phyloP scores from a whole-genome alignment of 805 yeast genomes.

The Metschnikowia borealis region DNA sequence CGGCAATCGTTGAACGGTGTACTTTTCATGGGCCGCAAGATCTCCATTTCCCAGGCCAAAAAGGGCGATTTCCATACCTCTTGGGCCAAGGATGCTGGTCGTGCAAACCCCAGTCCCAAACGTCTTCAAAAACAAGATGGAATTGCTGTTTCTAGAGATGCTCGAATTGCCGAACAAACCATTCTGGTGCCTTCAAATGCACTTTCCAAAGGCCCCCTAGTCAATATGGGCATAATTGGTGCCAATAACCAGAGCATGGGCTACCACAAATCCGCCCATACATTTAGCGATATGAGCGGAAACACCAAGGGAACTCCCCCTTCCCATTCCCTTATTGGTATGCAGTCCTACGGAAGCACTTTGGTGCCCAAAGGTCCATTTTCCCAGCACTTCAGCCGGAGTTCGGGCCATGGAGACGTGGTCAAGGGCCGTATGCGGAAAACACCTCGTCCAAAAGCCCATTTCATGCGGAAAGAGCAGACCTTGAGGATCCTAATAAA shows the following conservation, averaged over 20 bases:
- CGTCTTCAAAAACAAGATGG: conserved; percentile 28
- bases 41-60: conserved; percentile 61
- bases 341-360: conserved; percentile 37
- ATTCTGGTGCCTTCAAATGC: conserved; percentile 22
- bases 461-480: conserved; percentile 41
- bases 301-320: conserved; percentile 36
- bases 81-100: conserved; percentile 44
- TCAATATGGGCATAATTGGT: conserved; percentile 14
- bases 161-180: conserved; percentile 43
- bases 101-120: conserved; percentile 25
- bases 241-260: conserved; percentile 22
- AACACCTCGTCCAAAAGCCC: conserved; percentile 44
- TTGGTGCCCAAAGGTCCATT: conserved; percentile 20
- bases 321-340: conserved; percentile 25
- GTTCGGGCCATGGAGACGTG: conserved; percentile 37
- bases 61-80: conserved; percentile 42
- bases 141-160: conserved; percentile 30
- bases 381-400: conserved; percentile 25
- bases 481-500: conserved; percentile 63
- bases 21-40: conserved; percentile 66
- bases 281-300: conserved; percentile 28
- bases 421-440: conserved; percentile 60
- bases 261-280: conserved; percentile 33
- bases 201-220: conserved; percentile 15
- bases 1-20: conserved; percentile 62